phyloP scores from a whole-genome alignment of 768 basidiomycete species.

The Kwoniella botswanensis region DNA sequence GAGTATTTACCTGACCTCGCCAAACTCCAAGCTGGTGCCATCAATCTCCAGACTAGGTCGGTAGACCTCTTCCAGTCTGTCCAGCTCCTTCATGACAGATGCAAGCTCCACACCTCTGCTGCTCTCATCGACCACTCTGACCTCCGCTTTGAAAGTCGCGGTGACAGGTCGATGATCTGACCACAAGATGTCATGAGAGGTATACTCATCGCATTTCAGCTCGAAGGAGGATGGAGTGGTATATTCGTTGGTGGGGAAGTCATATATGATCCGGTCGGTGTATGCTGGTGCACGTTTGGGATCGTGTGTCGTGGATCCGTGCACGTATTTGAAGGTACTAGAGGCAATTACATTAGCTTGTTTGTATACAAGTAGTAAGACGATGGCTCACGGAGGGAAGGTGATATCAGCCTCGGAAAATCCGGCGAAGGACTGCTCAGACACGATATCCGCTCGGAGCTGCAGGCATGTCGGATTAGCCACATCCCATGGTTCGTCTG shows the following conservation, averaged over 20 bases:
- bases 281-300: conserved; percentile 51
- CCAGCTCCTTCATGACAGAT: conserved; percentile 35
- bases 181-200: conserved; percentile 43
- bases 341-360: neutral
- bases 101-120: conserved; percentile 30
- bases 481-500: neutral
- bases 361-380: neutral
- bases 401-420: conserved; percentile 48
- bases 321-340: conserved; percentile 54
- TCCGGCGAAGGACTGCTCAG: conserved; percentile 49
- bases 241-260: conserved; percentile 15
- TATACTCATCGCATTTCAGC: conserved; percentile 26
- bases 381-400: conserved; percentile 46
- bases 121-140: conserved; percentile 38
- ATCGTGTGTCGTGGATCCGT: conserved; percentile 47
- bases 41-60: conserved; percentile 39
- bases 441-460: conserved; percentile 38
- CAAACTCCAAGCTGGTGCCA: conserved; percentile 40
- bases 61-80: conserved; percentile 46
- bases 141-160: conserved; percentile 19
- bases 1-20: conserved; percentile 37
- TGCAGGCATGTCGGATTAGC: conserved; percentile 10
- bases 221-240: conserved; percentile 6
- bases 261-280: conserved; percentile 54
- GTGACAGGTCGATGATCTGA: conserved; percentile 53